Evolutionary conservation across 108 stramenopile genomes (phyloP).

Genomic region (Nannochloropsis salina): DNA sequence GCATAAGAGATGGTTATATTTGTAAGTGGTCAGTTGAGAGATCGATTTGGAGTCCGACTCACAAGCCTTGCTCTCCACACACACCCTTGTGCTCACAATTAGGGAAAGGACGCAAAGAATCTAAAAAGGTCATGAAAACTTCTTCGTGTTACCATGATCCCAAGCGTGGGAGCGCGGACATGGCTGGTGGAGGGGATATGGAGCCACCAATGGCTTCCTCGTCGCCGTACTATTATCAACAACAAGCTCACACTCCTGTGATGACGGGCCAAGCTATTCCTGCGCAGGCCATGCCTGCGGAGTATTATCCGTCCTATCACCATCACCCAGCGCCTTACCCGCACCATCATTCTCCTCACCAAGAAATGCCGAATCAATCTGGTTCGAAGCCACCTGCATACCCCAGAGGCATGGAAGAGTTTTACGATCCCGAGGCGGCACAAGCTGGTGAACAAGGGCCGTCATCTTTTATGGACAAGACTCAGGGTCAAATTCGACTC

Average conservation of each 20-base stretch:
- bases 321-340: background rate
- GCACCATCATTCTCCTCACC: background rate
- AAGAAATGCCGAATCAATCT: background rate
- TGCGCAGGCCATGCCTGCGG: background rate
- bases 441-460: background rate
- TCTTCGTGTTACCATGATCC: background rate
- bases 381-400: background rate
- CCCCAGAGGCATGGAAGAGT: constrained; percentile 2
- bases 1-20: too few species aligned
- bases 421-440: constrained; percentile 19
- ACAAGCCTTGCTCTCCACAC: too few species aligned
- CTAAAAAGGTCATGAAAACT: too few species aligned
- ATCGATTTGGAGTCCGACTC: too few species aligned
- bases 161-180: background rate
- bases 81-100: too few species aligned
- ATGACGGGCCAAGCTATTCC: background rate
- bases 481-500: constrained; percentile 11
- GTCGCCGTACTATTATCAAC: constrained; percentile 17
- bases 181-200: background rate
- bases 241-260: background rate
- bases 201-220: background rate
- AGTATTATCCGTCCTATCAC: background rate
- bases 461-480: background rate
- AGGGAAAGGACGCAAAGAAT: too few species aligned
- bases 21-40: too few species aligned